Evolutionary conservation across 2,329 filamentous ascomycete genomes (phyloP).

Genomic region (Microcera coccophila): DNA sequence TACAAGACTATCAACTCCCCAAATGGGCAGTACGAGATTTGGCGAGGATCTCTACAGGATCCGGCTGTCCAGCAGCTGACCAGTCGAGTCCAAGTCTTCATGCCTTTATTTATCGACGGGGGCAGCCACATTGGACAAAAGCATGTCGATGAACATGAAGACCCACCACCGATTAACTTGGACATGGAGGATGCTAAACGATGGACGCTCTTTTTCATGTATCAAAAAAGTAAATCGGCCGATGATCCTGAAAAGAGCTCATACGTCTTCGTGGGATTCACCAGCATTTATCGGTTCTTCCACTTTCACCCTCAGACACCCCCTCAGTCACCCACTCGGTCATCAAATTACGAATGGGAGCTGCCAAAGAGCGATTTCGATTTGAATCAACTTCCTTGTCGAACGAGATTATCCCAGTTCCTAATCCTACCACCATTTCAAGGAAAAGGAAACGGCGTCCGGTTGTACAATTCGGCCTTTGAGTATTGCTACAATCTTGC

Average conservation of each 20-base stretch:
- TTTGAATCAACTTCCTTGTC: slow-evolving; percentile 63
- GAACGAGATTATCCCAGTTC: slow-evolving; percentile 89
- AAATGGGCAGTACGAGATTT: slow-evolving; percentile 73
- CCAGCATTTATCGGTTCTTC: slow-evolving; percentile 86
- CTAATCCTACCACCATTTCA: slow-evolving; percentile 87
- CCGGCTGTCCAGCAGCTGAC: slow-evolving; percentile 66
- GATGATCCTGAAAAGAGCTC: slow-evolving; percentile 44
- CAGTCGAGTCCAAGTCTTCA: slow-evolving; percentile 76
- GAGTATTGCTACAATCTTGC: slow-evolving; percentile 61
- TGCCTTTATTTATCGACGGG: slow-evolving; percentile 87
- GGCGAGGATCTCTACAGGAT: slow-evolving; percentile 72
- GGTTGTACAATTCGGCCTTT: slow-evolving; percentile 79
- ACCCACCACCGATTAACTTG: slow-evolving; percentile 46
- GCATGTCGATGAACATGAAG: slow-evolving; percentile 4
- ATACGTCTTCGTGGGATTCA: slow-evolving; percentile 87
- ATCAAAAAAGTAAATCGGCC: slow-evolving; percentile 55
- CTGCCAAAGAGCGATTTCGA: slow-evolving; percentile 43
- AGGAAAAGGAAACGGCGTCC: slow-evolving; percentile 69
- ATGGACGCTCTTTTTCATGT: slow-evolving; percentile 91
- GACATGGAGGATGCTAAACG: slow-evolving; percentile 71
- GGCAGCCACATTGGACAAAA: slow-evolving; percentile 65
- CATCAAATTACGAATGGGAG: slow-evolving; percentile 37
- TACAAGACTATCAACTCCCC: slow-evolving; percentile 60
- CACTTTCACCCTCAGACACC: slow-evolving; percentile 50
- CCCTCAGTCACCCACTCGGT: slow-evolving; percentile 37